These are phyloP conservation scores for Dittrichia graveolens DNA, from an alignment of 129 eudicot species.

Conservation along the genomic window DNA sequence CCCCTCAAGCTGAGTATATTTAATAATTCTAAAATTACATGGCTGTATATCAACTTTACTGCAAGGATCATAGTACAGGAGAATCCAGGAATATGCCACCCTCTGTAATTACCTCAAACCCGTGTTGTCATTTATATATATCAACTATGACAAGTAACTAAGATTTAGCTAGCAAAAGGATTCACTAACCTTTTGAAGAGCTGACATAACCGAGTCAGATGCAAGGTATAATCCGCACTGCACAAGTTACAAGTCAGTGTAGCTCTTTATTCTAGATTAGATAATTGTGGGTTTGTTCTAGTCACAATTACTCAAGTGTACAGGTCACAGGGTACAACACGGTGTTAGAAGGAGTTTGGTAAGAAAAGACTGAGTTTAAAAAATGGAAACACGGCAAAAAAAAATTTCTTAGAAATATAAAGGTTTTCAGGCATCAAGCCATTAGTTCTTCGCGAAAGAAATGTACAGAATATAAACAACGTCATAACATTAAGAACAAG, in stretches of 20 bases:
- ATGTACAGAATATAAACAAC: neutral
- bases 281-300: neutral
- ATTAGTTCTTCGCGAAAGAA: neutral
- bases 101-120: constrained; percentile 8
- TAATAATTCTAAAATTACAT: neutral
- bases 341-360: neutral
- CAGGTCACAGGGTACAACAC: neutral
- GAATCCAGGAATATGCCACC: constrained; percentile 29
- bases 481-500: neutral
- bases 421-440: neutral
- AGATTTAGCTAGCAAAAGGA: neutral
- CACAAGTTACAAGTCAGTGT: constrained; percentile 15
- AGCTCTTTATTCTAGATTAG: constrained; percentile 7
- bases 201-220: constrained; percentile 14
- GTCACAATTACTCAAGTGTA: neutral
- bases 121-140: constrained; percentile 9
- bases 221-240: constrained; percentile 16
- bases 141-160: neutral
- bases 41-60: constrained; percentile 31
- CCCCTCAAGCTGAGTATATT: constrained; percentile 17
- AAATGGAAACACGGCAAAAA: neutral
- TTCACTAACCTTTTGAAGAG: constrained; percentile 28
- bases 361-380: neutral
- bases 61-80: neutral
- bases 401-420: neutral